Evolutionary conservation across 108 stramenopile species (phyloP), one percentile per base, ranked within the genome.

Genomic region (Fragilaria crotonensis): DNA sequence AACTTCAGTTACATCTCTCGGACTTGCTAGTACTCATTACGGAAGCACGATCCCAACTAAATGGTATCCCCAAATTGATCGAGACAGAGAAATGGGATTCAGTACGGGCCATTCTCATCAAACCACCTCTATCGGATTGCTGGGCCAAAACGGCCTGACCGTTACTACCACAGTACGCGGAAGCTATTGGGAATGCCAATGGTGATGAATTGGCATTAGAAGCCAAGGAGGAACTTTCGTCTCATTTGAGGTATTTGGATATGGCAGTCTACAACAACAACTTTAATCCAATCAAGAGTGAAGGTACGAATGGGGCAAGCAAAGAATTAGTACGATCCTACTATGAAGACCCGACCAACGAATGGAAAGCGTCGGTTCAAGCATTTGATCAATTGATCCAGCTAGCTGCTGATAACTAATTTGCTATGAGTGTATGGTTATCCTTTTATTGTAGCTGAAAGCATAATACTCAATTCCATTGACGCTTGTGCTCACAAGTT

Each of bases 181-280:
- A 70, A 33, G 71, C 71, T 5, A 46, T 93, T 41, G 84, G 79
- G 1, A 75, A 77, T 45, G 70, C 67, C 14, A 70, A 70, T 45
- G 88, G 88, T n/a, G 89, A 90, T 64, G 89, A 90, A 67, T 60
- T 90, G 29, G 73, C 82, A 28, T 60, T 93, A 51, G 87, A 93
- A 57, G 65, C 72, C 7, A 52, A 65, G 30, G 90, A 93, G 50
- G 90, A 93, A 20, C 30, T 73, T 5, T 30, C 73, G n/a, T 52
- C 61, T 28, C 90, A 87, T 63, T 72, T 93, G 59, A 55, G 87
- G 26, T 93, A 77, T 62, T 57, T 93, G 11, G 90, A 93, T 64
- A 90, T 93, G 87, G 80, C 87, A 1, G 87, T 80, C 4, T 93
- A 93, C 62, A 88, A 88, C 57, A 93, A 93, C 52, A 73, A 79